Base-by-base conservation (phyloP, 1,284 basidiomycete genomes). In the Hemileia vastatrix region DNA sequence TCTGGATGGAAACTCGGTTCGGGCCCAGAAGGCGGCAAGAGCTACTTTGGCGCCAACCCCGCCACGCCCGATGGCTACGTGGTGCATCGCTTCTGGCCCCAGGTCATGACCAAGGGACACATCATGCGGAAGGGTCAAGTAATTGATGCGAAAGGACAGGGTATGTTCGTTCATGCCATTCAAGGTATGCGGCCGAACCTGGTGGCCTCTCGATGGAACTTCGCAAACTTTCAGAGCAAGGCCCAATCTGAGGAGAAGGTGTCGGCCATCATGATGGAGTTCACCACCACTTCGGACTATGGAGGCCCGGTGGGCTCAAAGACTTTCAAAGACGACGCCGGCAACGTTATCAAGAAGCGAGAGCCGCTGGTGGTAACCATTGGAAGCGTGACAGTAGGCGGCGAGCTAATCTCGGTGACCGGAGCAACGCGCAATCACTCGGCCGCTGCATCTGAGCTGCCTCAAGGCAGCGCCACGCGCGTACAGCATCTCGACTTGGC, bases 151-250 rank as follows among this genome's bases (percentile, higher is more conserved):
- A 80, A 83, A 36, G 80, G 84, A 15, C 66, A 67, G 19, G 93
- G 89, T 43, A 89, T 92, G 85, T 87, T 96, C 74, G 83, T 95
- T 21, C 90, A 95, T 77, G 94, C 95, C 27, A 95, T 98, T 76
- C 95, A 98, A 77, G 94, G 93, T 71, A 96, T 99, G 91, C 84
- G 92, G 8, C 91, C 93, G 57, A 91, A 99, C 77, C 82, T 92
- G 61, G 84, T 96, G 66, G 95, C 95, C 3, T 80, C 89, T 15
- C 80, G 86, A 21, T 99, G 95, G 95, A 97, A 97, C 81, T 99
- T 98, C 79, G 86, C 81, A 56, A 83, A 89, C 78, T 99, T 99
- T 82, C 80, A 81, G 31, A 77, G 76, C 31, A 65, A 64, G 44
- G 70, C 71, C 2, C 71, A 71, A 80, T 87, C 77, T 13, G 69